Percentiles rank a stretch among this genome's conserved stretches.
Conservation (phyloP, 768 basidiomycete genomes). For the Botryobasidium botryosum region DNA sequence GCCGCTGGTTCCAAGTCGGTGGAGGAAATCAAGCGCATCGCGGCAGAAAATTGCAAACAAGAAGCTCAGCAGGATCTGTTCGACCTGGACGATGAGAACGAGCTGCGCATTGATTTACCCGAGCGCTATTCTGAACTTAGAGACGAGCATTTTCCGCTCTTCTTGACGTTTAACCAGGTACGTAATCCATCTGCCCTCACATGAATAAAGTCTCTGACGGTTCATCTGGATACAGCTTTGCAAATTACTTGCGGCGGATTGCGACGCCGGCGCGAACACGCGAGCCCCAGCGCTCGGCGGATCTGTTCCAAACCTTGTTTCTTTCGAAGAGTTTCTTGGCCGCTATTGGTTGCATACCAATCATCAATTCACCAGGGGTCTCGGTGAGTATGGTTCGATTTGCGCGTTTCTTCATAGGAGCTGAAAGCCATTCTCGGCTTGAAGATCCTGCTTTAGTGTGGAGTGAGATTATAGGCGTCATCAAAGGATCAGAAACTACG, state of each 20-base stretch:
- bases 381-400: slow-evolving; percentile 26
- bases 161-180: slow-evolving; percentile 48
- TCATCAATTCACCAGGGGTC: slow-evolving; percentile 30
- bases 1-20: too few species aligned
- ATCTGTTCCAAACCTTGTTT: slow-evolving; percentile 2
- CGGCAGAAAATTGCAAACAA: too few species aligned
- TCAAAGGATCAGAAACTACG: slow-evolving; percentile 47
- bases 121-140: slow-evolving; percentile 34
- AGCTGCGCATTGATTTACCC: slow-evolving; percentile 31
- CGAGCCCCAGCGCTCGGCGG: background rate
- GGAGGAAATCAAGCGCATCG: too few species aligned
- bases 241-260: background rate
- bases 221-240: background rate
- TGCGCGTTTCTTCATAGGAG: background rate
- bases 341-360: slow-evolving; percentile 39
- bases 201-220: too few species aligned
- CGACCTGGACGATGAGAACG: slow-evolving; percentile 28
- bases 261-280: background rate
- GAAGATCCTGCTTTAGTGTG: slow-evolving; percentile 46
- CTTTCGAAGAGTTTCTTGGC: slow-evolving; percentile 31
- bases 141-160: slow-evolving; percentile 51
- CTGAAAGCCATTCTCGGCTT: background rate
- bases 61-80: slow-evolving; percentile 21
- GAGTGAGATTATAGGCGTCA: slow-evolving; percentile 48
- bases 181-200: slow-evolving; percentile 9